These are phyloP conservation scores for Trichoderma koningiopsis DNA, from an alignment of 2,329 filamentous ascomycete species.

Conservation along the genomic window DNA sequence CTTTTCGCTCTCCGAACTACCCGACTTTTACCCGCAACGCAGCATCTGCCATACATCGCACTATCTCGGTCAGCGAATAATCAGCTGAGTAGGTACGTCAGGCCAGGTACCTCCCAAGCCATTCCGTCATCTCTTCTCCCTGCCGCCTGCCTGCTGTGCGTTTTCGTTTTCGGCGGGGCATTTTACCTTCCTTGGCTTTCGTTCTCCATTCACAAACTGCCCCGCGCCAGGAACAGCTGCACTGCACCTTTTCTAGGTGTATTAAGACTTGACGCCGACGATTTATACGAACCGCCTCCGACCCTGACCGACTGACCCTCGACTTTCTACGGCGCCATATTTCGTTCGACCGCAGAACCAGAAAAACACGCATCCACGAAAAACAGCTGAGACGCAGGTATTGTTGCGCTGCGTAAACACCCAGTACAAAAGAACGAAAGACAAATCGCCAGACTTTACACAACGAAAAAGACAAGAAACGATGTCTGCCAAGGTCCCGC, in stretches of 20 bases:
- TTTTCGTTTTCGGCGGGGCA: slow-evolving; percentile 7
- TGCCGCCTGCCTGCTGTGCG: not conserved
- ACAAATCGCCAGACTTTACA: not conserved
- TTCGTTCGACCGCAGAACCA: not conserved
- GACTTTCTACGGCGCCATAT: not conserved
- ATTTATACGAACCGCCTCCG: not conserved
- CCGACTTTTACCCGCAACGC: slow-evolving; percentile 5
- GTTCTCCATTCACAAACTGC: slow-evolving; percentile 29
- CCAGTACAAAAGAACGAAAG: not conserved
- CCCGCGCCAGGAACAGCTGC: slow-evolving; percentile 24
- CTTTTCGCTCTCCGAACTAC: not conserved
- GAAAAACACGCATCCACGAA: not conserved
- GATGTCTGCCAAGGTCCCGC: slow-evolving; percentile 68
- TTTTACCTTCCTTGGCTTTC: not conserved
- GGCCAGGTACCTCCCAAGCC: slow-evolving; percentile 6
- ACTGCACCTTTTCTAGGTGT: not conserved
- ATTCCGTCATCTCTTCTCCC: slow-evolving; percentile 19
- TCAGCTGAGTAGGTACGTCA: not conserved
- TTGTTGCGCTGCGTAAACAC: not conserved
- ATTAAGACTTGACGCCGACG: not conserved
- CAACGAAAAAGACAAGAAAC: slow-evolving; percentile 1
- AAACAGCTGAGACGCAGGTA: not conserved
- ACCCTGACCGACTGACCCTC: not conserved
- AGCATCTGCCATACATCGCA: not conserved
- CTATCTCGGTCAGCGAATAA: not conserved